These are phyloP conservation scores for Pseudoturritis turrita DNA, from an alignment of 345 rosid genomes.

Conservation along the genomic window DNA sequence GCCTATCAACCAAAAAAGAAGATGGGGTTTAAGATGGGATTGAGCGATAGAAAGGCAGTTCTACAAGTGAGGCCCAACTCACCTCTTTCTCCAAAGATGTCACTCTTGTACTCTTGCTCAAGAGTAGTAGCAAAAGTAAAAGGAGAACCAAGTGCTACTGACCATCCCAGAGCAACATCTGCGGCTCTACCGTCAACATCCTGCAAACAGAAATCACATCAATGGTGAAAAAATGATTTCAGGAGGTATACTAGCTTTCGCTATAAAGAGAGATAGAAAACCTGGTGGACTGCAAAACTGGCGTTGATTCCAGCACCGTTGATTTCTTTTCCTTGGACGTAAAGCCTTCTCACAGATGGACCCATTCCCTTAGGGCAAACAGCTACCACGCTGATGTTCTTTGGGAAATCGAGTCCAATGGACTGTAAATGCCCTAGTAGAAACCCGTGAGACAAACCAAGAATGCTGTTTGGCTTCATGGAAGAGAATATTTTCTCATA, in stretches of 20 bases:
- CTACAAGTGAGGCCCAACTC: conserved; percentile 6
- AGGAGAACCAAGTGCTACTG: conserved; percentile 91
- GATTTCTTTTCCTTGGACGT: conserved; percentile 84
- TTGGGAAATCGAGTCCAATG: conserved; percentile 68
- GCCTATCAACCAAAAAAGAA: conserved; percentile 36
- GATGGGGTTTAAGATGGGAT: neutral
- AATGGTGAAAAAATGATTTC: neutral
- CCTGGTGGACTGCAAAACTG: conserved; percentile 90
- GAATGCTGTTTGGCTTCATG: conserved; percentile 95
- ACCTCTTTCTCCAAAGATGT: conserved; percentile 95
- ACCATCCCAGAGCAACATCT: conserved; percentile 89
- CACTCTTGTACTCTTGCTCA: conserved; percentile 95
- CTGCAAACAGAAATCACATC: conserved; percentile 27
- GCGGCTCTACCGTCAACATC: conserved; percentile 92
- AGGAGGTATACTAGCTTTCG: neutral
- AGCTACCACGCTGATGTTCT: conserved; percentile 73
- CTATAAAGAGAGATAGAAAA: conserved; percentile 3
- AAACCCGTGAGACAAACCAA: conserved; percentile 93
- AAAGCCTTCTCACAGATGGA: conserved; percentile 86
- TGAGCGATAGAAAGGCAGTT: neutral
- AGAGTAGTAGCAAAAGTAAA: conserved; percentile 84
- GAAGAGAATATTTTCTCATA: conserved; percentile 73
- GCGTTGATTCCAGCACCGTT: conserved; percentile 96
- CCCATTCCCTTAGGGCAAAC: conserved; percentile 94
- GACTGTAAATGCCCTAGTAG: conserved; percentile 86